Conservation (phyloP, 345 rosid species). For the Aurinia saxatilis region DNA sequence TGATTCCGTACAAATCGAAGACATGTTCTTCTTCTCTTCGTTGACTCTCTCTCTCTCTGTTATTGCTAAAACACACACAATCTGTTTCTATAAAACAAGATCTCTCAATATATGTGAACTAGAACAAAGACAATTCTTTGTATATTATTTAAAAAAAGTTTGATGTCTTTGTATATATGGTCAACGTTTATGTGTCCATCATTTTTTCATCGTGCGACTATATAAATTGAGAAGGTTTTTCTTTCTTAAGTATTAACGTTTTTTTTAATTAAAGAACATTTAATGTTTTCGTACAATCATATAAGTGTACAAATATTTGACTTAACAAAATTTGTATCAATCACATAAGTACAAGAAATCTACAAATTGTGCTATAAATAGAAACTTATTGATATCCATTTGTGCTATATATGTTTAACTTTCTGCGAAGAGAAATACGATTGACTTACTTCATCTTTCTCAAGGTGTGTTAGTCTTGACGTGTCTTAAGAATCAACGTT, state of each 20-base stretch:
- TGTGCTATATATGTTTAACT: too few relatives aligned
- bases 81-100: too few relatives aligned
- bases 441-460: neutral
- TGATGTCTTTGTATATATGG: conserved; percentile 9
- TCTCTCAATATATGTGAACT: too few relatives aligned
- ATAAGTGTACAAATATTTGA: too few relatives aligned
- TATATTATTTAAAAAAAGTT: neutral
- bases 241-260: too few relatives aligned
- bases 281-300: too few relatives aligned
- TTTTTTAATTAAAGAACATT: too few relatives aligned
- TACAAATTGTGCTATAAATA: too few relatives aligned
- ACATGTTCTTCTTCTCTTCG: conserved; percentile 21
- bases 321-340: too few relatives aligned
- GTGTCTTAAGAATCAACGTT: neutral
- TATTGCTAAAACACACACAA: too few relatives aligned
- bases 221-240: neutral
- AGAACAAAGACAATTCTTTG: neutral
- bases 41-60: conserved; percentile 4
- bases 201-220: neutral
- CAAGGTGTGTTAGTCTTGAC: neutral
- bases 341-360: too few relatives aligned
- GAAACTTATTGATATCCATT: too few relatives aligned
- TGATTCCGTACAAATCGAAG: conserved; percentile 17
- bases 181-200: neutral
- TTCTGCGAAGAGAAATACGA: neutral